Evolutionary conservation across 768 basidiomycete species (phyloP).

Genomic region (Kockovaella imperatae): DNA sequence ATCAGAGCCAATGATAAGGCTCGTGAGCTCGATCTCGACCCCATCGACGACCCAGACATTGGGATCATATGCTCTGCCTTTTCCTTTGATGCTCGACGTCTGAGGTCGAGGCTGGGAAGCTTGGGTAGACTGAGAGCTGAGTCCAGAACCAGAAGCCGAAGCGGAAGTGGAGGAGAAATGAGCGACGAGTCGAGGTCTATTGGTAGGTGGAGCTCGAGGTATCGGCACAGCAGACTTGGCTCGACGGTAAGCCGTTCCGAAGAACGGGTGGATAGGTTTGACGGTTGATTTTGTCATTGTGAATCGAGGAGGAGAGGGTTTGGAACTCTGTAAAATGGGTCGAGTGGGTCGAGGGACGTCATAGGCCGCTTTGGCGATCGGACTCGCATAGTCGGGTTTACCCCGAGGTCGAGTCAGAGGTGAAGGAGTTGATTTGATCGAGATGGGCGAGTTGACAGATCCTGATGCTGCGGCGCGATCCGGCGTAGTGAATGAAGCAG

Average conservation of each 20-base stretch:
- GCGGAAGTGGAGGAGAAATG: constrained; percentile 19
- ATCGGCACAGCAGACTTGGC: constrained; percentile 3
- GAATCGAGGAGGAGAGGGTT: neutral
- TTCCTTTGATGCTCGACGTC: neutral
- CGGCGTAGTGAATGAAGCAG: too few relatives aligned
- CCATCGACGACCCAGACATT: neutral
- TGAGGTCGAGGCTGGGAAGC: neutral
- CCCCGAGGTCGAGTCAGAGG: constrained; percentile 21
- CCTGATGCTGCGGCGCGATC: too few relatives aligned
- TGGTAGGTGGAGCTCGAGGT: constrained; percentile 12
- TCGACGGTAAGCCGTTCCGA: constrained; percentile 7
- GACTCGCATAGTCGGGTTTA: constrained; percentile 12
- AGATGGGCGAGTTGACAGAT: constrained; percentile 11
- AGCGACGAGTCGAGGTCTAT: constrained; percentile 23
- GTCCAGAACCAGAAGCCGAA: constrained; percentile 4
- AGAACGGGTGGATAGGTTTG: constrained; percentile 36
- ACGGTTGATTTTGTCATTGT: neutral
- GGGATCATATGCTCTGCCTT: neutral
- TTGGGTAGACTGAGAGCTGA: neutral
- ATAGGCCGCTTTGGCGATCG: constrained; percentile 21
- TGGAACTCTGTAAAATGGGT: neutral
- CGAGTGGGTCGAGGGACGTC: constrained; percentile 8
- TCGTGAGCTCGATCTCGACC: neutral
- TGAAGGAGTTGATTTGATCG: constrained; percentile 18
- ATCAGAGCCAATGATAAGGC: neutral